Evolutionary conservation across 345 rosid species (phyloP).

Genomic region (Abelmoschus esculentus): DNA sequence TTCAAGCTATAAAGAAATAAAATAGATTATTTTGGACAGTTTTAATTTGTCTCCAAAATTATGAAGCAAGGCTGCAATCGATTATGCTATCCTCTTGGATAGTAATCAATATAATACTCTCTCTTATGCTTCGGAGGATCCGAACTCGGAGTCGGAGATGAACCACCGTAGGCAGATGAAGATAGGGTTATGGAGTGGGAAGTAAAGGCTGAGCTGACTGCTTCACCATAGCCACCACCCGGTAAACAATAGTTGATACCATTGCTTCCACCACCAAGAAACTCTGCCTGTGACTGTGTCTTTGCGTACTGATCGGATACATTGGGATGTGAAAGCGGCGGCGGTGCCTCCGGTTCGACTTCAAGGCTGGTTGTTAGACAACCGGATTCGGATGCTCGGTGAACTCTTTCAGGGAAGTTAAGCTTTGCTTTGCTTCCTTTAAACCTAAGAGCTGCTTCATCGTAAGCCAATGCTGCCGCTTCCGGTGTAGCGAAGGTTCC

Average conservation of each 20-base stretch:
- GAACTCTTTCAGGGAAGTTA: no score
- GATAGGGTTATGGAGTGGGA: constrained; percentile 6
- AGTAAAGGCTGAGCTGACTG: constrained; percentile 8
- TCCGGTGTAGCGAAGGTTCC: no score
- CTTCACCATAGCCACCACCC: constrained; percentile 5
- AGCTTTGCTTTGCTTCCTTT: no score
- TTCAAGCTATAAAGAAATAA: neutral
- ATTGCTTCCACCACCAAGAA: constrained; percentile 7
- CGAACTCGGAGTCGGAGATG: constrained; percentile 15
- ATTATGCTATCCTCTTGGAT: neutral
- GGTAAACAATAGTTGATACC: constrained; percentile 5
- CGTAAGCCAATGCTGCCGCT: no score
- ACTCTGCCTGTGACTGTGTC: neutral
- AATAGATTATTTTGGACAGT: neutral
- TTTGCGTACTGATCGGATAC: constrained; percentile 14
- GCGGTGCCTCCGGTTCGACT: neutral
- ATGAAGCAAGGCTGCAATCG: neutral
- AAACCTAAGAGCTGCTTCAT: no score
- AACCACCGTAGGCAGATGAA: constrained; percentile 21
- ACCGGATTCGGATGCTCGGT: no score
- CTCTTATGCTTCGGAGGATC: neutral
- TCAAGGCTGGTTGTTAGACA: no score
- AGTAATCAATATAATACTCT: constrained; percentile 1
- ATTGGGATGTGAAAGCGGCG: constrained; percentile 11
- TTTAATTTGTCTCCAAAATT: neutral